phyloP scores from a whole-genome alignment of 1,284 basidiomycete genomes.

The Neonothopanus nambi region DNA sequence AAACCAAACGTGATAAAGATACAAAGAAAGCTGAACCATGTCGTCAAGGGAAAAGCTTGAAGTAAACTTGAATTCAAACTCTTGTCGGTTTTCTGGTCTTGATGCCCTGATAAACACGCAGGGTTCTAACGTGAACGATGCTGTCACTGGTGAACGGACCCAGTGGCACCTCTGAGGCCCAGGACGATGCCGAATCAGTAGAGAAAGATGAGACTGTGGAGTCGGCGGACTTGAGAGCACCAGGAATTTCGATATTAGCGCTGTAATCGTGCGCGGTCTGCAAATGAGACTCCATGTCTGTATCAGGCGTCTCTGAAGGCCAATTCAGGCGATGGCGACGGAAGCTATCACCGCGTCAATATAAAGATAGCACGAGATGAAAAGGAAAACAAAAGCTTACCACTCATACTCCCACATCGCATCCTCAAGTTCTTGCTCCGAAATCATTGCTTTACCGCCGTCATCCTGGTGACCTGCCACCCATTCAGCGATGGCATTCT shows the following conservation, averaged over 20 bases:
- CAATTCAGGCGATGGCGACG: slow-evolving; percentile 61
- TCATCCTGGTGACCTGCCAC: slow-evolving; percentile 41
- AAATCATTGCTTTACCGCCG: slow-evolving; percentile 37
- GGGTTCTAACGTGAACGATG: slow-evolving; percentile 8
- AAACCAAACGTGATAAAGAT: background rate
- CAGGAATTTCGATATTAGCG: slow-evolving; percentile 13
- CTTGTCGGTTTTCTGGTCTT: slow-evolving; percentile 5
- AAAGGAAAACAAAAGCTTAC: slow-evolving; percentile 38
- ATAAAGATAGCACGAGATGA: slow-evolving; percentile 8
- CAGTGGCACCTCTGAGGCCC: slow-evolving; percentile 1
- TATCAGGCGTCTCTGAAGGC: slow-evolving; percentile 40
- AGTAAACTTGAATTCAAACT: background rate
- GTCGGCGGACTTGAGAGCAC: background rate
- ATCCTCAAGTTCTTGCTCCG: slow-evolving; percentile 49
- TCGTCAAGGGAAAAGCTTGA: background rate
- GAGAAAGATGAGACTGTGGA: slow-evolving; percentile 1
- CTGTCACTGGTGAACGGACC: slow-evolving; percentile 6
- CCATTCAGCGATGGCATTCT: slow-evolving; percentile 54
- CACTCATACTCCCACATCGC: slow-evolving; percentile 68
- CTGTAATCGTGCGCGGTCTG: background rate
- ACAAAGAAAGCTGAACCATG: too few species aligned
- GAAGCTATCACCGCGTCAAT: slow-evolving; percentile 42
- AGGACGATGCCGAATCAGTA: background rate
- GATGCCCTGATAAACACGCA: slow-evolving; percentile 8
- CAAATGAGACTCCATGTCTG: background rate